Percentiles rank a stretch among this genome's conserved stretches.
phyloP scores from a whole-genome alignment of 1,284 basidiomycete species.

The Apiotrichum siamense region DNA sequence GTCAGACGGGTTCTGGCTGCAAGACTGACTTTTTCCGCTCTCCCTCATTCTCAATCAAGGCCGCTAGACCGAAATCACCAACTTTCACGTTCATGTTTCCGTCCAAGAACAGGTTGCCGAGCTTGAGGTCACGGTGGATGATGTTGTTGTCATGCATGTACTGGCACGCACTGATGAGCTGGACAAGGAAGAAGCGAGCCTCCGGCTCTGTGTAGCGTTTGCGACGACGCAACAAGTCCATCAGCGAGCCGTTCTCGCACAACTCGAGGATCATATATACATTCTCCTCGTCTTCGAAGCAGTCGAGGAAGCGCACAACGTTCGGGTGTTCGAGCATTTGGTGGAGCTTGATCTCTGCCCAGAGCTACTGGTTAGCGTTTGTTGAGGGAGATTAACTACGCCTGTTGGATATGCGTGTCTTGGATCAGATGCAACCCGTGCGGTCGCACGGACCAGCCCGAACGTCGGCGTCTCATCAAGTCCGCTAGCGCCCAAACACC shows the following conservation, averaged over 20 bases:
- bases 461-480: not conserved
- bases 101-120: constrained; percentile 94
- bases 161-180: constrained; percentile 89
- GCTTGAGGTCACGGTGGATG: constrained; percentile 92
- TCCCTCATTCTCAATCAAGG: constrained; percentile 90
- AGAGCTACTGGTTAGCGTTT: constrained; percentile 58
- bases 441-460: too few species aligned
- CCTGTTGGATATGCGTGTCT: too few species aligned
- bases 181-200: constrained; percentile 84
- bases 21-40: constrained; percentile 78
- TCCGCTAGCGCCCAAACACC: too few species aligned
- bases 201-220: constrained; percentile 88
- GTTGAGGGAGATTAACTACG: too few species aligned
- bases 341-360: constrained; percentile 98
- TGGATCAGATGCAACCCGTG: too few species aligned
- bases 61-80: constrained; percentile 94
- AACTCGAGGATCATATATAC: constrained; percentile 97
- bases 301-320: constrained; percentile 86
- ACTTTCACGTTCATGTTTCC: constrained; percentile 90
- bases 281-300: constrained; percentile 91
- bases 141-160: constrained; percentile 95
- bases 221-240: constrained; percentile 87
- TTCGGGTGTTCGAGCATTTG: constrained; percentile 85
- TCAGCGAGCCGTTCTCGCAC: constrained; percentile 68
- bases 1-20: not conserved